A percentile compares a stretch with the other conserved stretches of the same genome.
Evolutionary conservation across 2,329 filamentous ascomycete species (phyloP).

Genomic region (Zymoseptoria ardabiliae): DNA sequence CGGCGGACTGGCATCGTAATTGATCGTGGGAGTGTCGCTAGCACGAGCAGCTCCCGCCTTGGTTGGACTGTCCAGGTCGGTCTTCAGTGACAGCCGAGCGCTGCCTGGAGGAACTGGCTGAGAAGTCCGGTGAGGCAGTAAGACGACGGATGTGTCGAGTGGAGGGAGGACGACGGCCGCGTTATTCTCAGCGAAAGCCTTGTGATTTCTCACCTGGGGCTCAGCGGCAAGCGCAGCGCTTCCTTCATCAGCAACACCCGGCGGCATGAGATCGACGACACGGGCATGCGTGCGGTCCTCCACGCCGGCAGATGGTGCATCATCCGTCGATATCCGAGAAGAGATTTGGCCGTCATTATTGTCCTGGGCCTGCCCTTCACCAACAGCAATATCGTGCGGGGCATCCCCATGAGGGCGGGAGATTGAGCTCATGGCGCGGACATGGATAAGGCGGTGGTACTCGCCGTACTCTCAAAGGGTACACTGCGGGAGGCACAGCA

Average conservation of each 20-base stretch:
- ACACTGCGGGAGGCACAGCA: neutral
- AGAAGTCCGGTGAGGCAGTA: constrained; percentile 8
- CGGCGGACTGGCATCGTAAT: constrained; percentile 6
- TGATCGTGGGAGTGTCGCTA: constrained; percentile 14
- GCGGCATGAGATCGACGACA: neutral
- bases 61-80: constrained; percentile 8
- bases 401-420: neutral
- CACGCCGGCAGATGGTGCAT: neutral
- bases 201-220: neutral
- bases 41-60: constrained; percentile 5
- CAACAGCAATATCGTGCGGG: neutral
- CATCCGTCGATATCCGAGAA: neutral
- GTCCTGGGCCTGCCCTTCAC: neutral
- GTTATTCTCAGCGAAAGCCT: constrained; percentile 6
- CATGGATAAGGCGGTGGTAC: neutral
- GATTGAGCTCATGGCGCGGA: neutral
- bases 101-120: constrained; percentile 11
- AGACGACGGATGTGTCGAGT: constrained; percentile 9
- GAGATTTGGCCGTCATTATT: neutral
- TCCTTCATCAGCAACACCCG: neutral
- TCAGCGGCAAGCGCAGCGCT: neutral
- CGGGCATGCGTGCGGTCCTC: neutral
- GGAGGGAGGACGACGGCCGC: constrained; percentile 8
- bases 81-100: constrained; percentile 18
- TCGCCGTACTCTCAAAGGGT: neutral